phyloP scores from a whole-genome alignment of 176 grass and related monocot species.

The Bolboschoenus planiculmis region DNA sequence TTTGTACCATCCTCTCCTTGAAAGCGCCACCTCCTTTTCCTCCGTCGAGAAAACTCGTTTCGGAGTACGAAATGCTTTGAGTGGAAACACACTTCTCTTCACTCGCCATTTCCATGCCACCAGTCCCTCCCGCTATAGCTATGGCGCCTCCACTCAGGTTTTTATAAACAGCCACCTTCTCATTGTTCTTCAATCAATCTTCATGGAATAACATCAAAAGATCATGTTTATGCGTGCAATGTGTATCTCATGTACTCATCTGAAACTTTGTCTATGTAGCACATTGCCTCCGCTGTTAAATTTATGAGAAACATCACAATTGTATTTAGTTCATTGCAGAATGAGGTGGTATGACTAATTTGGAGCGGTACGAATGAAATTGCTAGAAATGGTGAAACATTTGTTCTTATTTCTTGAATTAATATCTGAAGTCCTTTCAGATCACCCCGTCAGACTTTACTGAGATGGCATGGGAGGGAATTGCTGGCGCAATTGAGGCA shows the following conservation, averaged over 20 bases:
- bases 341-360: background rate
- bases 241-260: background rate
- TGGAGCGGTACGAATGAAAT: background rate
- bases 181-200: background rate
- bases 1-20: background rate
- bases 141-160: conserved; percentile 13
- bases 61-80: background rate
- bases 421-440: conserved; percentile 22
- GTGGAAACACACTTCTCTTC: background rate
- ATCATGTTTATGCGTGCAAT: background rate
- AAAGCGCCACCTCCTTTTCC: background rate
- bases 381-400: background rate
- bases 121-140: background rate
- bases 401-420: background rate
- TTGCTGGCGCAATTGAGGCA: conserved; percentile 66
- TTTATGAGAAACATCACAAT: background rate
- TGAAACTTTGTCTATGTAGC: background rate
- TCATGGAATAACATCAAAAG: background rate
- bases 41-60: background rate
- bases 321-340: background rate
- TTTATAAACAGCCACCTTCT: background rate
- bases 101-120: conserved; percentile 22
- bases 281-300: background rate
- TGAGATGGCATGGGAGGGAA: conserved; percentile 85
- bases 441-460: conserved; percentile 54